phyloP scores from a whole-genome alignment of 768 basidiomycete species.

The Cytidiella melzeri region DNA sequence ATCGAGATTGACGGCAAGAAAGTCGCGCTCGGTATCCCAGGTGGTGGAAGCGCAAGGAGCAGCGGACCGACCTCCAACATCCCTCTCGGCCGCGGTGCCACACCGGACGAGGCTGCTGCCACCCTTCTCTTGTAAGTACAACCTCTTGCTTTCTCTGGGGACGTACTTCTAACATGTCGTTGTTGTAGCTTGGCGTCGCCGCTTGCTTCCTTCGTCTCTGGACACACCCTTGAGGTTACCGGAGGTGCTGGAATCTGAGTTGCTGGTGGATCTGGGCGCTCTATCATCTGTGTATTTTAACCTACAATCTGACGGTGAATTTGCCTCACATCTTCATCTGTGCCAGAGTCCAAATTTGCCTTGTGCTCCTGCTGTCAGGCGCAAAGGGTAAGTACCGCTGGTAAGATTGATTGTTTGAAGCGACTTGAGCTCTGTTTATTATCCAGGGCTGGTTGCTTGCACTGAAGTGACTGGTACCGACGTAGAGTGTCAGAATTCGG shows the following conservation, averaged over 20 bases:
- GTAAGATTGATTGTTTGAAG: no score
- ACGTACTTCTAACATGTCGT: neutral
- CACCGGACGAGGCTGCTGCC: constrained; percentile 71
- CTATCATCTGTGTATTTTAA: no score
- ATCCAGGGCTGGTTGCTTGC: no score
- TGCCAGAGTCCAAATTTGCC: no score
- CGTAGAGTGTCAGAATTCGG: no score
- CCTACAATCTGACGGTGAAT: no score
- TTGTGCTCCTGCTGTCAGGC: no score
- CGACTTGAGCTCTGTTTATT: no score
- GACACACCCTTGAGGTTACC: constrained; percentile 81
- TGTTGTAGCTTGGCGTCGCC: constrained; percentile 62
- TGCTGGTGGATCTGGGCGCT: no score
- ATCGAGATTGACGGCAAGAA: constrained; percentile 83
- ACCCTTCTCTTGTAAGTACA: constrained; percentile 68
- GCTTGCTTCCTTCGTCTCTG: constrained; percentile 72
- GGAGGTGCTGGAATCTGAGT: constrained; percentile 70
- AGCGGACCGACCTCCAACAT: constrained; percentile 39
- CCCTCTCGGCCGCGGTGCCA: constrained; percentile 64
- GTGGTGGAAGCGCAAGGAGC: constrained; percentile 25
- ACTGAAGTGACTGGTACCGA: no score
- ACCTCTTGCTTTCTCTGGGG: constrained; percentile 8
- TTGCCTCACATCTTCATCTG: no score
- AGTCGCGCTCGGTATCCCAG: constrained; percentile 76
- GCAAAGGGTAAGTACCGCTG: no score